Evolutionary conservation across 306 rosid species (phyloP), one percentile per base, ranked within the genome.

Genomic region (Cicer cuneatum): DNA sequence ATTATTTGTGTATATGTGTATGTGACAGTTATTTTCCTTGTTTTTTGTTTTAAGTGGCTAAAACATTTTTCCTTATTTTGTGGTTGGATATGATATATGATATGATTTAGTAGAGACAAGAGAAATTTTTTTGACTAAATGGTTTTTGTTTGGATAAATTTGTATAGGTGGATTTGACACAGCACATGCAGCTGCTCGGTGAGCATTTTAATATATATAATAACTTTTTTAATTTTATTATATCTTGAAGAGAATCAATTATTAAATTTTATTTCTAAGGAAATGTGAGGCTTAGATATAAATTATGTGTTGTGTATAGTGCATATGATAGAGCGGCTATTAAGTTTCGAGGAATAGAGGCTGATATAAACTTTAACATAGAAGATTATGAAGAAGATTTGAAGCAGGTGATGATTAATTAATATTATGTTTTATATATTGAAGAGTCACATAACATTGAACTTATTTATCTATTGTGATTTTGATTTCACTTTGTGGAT

Each of bases 141-240:
- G 57, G 80, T 75, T 41, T 78, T 85, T 76, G 75, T 81, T 77
- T 80, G 78, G 71, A 73, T 80, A 75, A 79, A 67, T 86, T 69
- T 80, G 81, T 82, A 66, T 78, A 95, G 99, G 99, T 89, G 98
- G 99, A 84, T 95, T 95, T 86, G 99, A 95, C 90, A 95, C 99
- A 58, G 99, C 99, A 76, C 99, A 95, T 92, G 99, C 99, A 78
- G 99, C 99, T 90, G 99, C 99, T 66, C 99, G 98, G 99, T 95
- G 77, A 89, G 88, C 40, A 68, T 15, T 40, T 59, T 41, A 4
- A 19, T 71, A 80, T 72, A 58, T 69, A 71, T 38, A 51, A 29
- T 10, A 43, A 1, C 58, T 74, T 74, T 51, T 58, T 58, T 52
- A 16, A 71, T 51, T 58, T 58, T 58, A 16, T 49, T 14, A 35